Percentiles rank a stretch among this genome's conserved stretches.
Conservation (phyloP, 1,284 basidiomycete species). For the Omphalotus olearius region DNA sequence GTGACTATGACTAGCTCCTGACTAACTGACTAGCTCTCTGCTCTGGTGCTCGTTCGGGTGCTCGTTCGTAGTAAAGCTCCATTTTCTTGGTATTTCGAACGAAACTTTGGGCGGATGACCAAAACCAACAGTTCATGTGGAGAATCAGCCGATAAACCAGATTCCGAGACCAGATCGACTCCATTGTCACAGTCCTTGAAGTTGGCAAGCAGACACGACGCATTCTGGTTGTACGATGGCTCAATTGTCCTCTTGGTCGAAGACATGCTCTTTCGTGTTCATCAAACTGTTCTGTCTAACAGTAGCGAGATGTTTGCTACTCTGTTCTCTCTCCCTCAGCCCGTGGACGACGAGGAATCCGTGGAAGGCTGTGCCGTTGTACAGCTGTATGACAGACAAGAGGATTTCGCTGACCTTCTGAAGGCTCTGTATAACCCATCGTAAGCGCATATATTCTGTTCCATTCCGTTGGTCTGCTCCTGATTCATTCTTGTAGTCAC, state of each 20-base stretch:
- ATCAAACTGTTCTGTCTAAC: constrained; percentile 34
- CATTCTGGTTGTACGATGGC: constrained; percentile 38
- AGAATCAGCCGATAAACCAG: not conserved
- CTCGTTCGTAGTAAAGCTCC: too few species aligned
- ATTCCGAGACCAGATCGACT: not conserved
- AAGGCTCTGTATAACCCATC: constrained; percentile 14
- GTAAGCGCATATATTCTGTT: constrained; percentile 4
- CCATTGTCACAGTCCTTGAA: not conserved
- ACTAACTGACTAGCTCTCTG: too few species aligned
- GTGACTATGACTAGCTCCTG: too few species aligned
- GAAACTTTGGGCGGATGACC: too few species aligned
- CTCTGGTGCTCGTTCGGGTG: too few species aligned
- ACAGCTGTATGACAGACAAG: constrained; percentile 3
- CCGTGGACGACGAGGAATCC: constrained; percentile 25
- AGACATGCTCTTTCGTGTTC: constrained; percentile 31
- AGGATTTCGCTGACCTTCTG: constrained; percentile 11
- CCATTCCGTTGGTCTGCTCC: not conserved
- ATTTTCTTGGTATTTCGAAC: too few species aligned
- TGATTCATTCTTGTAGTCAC: constrained; percentile 21
- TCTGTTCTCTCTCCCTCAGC: constrained; percentile 32
- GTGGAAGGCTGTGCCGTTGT: constrained; percentile 13
- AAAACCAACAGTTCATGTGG: not conserved
- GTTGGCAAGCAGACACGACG: constrained; percentile 6
- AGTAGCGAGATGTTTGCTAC: constrained; percentile 36
- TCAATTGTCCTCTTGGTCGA: constrained; percentile 33